Evolutionary conservation across 257 asterid species (phyloP), one percentile per base, ranked within the genome.

Genomic region (Knoxia roxburghii): DNA sequence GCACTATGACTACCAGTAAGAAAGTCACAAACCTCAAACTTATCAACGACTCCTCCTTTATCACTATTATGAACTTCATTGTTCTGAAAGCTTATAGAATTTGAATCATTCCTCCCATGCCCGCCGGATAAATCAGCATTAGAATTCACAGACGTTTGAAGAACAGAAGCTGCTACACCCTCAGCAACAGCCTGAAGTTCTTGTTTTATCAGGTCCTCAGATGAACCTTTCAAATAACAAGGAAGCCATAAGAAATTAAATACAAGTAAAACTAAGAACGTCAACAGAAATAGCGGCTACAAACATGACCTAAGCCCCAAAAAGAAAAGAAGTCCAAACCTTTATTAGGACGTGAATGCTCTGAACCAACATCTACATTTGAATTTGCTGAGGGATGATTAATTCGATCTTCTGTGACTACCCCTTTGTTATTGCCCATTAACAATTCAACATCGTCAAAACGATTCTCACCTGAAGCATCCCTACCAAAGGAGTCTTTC

Each of bases 161-260:
- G 85, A 72, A 93, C 97, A 72, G 99, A 90, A 68, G 96, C 89
- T 73, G 92, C 99, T 57, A 85, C 96, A 60, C 88, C 97, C 80
- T 90, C 98, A 52, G 99, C 97, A 72, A 94, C 96, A 68, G 89
- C 91, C 82, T 87, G 95, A 79, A 90, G 95, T 77, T 94, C 96
- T 80, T 84, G 92, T 80, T 94, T 90, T 69, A 90, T 85, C 65
- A 71, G 77, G 76, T 94, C 98, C 80, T 90, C 99, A 7, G 89
- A 78, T 29, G 92, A 87, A 69, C 79, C 97, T 88, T 73, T 46
- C 69, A 43, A 12, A 67, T 60, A 10, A 64, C 64, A 54, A 58
- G 43, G 61, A 61, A 70, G 63, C 59, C 48, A 76, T n/a, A n/a
- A n/a, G 41, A 29, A 18, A 23, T 18, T 13, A 40, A 37, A 37